Conservation (phyloP, 352 stramenopile genomes). For the Pythium phragmitis region DNA sequence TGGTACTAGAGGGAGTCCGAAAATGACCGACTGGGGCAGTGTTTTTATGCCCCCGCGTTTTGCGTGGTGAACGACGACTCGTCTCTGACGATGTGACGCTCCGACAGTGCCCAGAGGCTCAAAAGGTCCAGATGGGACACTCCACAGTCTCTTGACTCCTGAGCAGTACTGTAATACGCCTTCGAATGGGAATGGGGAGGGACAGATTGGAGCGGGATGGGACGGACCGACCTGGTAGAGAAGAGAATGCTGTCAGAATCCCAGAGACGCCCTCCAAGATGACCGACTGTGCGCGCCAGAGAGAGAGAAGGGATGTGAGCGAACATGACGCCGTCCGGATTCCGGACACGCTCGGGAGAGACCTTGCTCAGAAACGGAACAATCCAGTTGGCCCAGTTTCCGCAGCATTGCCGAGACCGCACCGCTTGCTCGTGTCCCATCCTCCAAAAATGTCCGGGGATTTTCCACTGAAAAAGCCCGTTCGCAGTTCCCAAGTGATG, state of each 20-base stretch:
- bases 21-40: neutral
- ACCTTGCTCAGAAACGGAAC: conserved; percentile 14
- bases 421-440: neutral
- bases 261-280: neutral
- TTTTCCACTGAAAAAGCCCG: conserved; percentile 5
- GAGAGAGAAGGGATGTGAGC: conserved; percentile 4
- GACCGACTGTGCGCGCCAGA: neutral
- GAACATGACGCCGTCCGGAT: neutral
- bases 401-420: neutral
- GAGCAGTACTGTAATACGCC: too few relatives aligned
- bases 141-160: too few relatives aligned
- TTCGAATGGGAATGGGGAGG: too few relatives aligned
- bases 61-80: conserved; percentile 5
- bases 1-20: neutral
- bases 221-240: too few relatives aligned
- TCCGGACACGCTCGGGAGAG: conserved; percentile 1
- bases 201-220: too few relatives aligned
- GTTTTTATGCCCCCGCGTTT: neutral
- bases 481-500: conserved; percentile 9
- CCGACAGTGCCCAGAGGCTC: too few relatives aligned
- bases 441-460: neutral
- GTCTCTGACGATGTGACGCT: too few relatives aligned
- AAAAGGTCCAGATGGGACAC: too few relatives aligned
- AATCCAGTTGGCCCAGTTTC: conserved; percentile 11
- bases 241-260: too few relatives aligned